Evolutionary conservation across 2,329 filamentous ascomycete species (phyloP).

Genomic region (Fusarium sp.): DNA sequence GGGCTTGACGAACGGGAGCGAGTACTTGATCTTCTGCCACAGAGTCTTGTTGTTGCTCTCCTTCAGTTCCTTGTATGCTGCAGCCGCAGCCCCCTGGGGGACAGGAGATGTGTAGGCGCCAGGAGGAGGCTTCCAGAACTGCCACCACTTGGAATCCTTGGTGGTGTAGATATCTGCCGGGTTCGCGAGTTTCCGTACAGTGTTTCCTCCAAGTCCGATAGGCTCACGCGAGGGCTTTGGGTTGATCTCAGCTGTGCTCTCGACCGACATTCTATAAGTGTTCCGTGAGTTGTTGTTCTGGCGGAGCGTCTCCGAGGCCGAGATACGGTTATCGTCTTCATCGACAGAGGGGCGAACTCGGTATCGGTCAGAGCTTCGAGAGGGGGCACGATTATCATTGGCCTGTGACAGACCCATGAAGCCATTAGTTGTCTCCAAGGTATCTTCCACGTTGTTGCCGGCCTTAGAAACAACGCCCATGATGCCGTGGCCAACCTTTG

Average conservation of each 20-base stretch:
- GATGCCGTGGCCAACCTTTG: constrained; percentile 64
- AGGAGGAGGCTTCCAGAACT: constrained; percentile 74
- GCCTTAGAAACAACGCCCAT: constrained; percentile 58
- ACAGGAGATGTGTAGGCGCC: constrained; percentile 72
- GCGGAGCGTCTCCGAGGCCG: constrained; percentile 48
- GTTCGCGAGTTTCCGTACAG: constrained; percentile 63
- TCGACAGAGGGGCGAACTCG: constrained; percentile 49
- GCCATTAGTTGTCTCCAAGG: constrained; percentile 67
- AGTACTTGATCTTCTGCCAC: constrained; percentile 63
- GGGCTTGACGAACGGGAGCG: constrained; percentile 62
- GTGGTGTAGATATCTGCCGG: constrained; percentile 62
- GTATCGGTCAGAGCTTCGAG: constrained; percentile 43
- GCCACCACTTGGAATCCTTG: constrained; percentile 65
- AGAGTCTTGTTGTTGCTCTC: constrained; percentile 59
- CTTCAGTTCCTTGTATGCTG: constrained; percentile 48
- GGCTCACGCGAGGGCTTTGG: constrained; percentile 12
- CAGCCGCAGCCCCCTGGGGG: constrained; percentile 65
- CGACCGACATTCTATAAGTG: constrained; percentile 54
- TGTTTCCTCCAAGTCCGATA: constrained; percentile 55
- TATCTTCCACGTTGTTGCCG: constrained; percentile 63
- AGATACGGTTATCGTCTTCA: constrained; percentile 42
- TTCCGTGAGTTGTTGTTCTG: constrained; percentile 53
- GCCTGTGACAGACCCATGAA: constrained; percentile 52
- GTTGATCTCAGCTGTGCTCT: constrained; percentile 49
- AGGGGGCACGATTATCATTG: constrained; percentile 5